Base-by-base conservation (phyloP, 495 filamentous ascomycete genomes). In the Jackrogersella multiformis region DNA sequence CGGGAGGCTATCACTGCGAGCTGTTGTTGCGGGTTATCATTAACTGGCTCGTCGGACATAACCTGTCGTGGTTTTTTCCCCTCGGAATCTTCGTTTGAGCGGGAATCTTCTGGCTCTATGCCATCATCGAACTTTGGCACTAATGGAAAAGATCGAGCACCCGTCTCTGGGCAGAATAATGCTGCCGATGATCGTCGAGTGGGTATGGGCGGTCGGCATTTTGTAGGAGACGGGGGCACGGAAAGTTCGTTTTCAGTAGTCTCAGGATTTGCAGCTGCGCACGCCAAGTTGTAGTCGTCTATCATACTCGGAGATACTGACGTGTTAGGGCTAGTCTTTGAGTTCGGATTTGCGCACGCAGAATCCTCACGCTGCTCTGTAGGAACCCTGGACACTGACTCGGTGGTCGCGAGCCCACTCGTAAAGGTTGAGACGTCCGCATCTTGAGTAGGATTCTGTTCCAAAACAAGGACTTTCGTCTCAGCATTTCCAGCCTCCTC, bases 131-230 rank as follows among this genome's bases (percentile, higher is more conserved):
- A 16, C 5, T 44, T 44, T n/a, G 68, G 68, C 8, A 75, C 41
- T 15, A 73, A 54, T 53, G 73, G 73, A n/a, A 70, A 75, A 32
- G 56, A 49, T 54, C 70, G 61, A 28, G 62, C 56, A 38, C 73
- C 73, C 10, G 66, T 70, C 15, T 56, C 36, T 9, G 67, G 46
- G 38, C 61, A 61, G 18, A 61, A 32, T 32, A 68, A 39, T 18
- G 63, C 58, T 8, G 41, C 39, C 9, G 68, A 55, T 49, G 64
- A 63, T 66, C 52, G 42, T 18, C 64, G 56, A 36, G 46, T 38
- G 12, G 67, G 64, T 21, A 61, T 60, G 20, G 61, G 53, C n/a
- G 63, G 58, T 13, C 61, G 56, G 16, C 18, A 18, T 30, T n/a
- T 32, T 30, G 38, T 18, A 8, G 51, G 21, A 16, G 58, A 56